Evolutionary conservation across 169 alveolate species (phyloP), one percentile per base, ranked within the genome.

Genomic region (Sarcocystis neurona): DNA sequence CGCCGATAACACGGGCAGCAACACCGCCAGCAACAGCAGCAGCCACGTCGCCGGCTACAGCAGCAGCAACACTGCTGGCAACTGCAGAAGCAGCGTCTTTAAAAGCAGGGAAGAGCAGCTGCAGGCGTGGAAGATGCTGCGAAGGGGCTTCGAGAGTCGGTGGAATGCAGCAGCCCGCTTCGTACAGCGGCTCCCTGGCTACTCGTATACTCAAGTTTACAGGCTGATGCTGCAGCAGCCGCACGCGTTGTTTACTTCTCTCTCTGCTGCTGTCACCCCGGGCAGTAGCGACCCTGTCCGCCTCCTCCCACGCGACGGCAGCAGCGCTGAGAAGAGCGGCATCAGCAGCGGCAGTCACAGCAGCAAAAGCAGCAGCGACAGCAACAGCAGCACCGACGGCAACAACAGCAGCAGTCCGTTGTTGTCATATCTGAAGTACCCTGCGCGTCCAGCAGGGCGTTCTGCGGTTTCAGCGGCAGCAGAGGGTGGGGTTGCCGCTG

Each of bases 141-240:
- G 72, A 27, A 3, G 30, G 72, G 5, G 39, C 6, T 58, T 58
- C 72, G 72, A 58, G 72, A 6, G 30, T 2, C 39, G 2, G 32
- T 58, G 72, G 72, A 58, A 58, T 34, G 5, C 5, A 34, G 27
- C 39, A 3, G 72, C 72, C 5, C 72, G 72, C 30, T 27, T 34
- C 34, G 72, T 58, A 34, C 72, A 58, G 72, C 72, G 72, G 6
- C 30, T 58, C 39, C 72, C 72, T 27, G 72, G 72, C 10, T 58
- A 58, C 72, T 58, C 72, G 72, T 58, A 34, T 27, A 58, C 72
- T 27, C 72, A 58, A 34, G n/a, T 58, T 18, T 58, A 58, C 72
- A 27, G 72, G 6, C 72, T 58, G 34, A 23, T 34, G 10, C 72
- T 34, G 72, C 72, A 58, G 72, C 72, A 58, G 72, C 27, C 72